Evolutionary conservation across 1,284 basidiomycete species (phyloP).

Genomic region (Sparassis latifolia): DNA sequence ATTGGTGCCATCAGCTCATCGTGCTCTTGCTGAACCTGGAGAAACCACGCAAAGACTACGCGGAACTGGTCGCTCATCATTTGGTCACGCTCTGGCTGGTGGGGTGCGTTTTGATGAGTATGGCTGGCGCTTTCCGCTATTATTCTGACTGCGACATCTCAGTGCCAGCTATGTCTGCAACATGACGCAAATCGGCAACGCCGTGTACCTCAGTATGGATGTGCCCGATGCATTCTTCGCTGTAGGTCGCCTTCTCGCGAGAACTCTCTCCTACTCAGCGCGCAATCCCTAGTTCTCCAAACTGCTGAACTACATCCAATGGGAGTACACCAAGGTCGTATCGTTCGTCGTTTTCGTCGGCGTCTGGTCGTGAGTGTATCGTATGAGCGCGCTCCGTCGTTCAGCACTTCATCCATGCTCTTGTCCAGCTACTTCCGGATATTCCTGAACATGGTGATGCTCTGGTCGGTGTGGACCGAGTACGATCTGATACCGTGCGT

Average conservation of each 20-base stretch:
- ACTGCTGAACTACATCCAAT: conserved; percentile 80
- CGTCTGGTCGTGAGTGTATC: conserved; percentile 73
- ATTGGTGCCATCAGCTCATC: conserved; percentile 93
- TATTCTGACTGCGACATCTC: conserved; percentile 1
- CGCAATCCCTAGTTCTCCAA: conserved; percentile 61
- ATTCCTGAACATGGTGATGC: conserved; percentile 83
- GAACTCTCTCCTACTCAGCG: too few species aligned
- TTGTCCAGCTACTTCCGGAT: conserved; percentile 85
- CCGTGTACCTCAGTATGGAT: conserved; percentile 96
- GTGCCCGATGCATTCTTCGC: conserved; percentile 87
- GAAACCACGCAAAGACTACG: conserved; percentile 90
- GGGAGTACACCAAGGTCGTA: conserved; percentile 55
- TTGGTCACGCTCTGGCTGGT: conserved; percentile 95
- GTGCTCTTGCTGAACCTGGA: conserved; percentile 83
- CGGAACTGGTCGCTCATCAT: conserved; percentile 85
- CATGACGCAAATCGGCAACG: conserved; percentile 85
- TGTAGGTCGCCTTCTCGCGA: conserved; percentile 36
- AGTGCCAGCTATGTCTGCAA: conserved; percentile 88
- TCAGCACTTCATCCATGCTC: neutral
- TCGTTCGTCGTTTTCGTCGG: conserved; percentile 66
- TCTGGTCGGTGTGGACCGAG: conserved; percentile 84
- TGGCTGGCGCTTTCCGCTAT: too few species aligned
- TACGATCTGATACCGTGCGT: conserved; percentile 76
- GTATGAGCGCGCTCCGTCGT: too few species aligned
- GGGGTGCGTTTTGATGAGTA: conserved; percentile 39